Base-by-base conservation (phyloP, 495 filamentous ascomycete species). In the Hypoxylon lenormandii region DNA sequence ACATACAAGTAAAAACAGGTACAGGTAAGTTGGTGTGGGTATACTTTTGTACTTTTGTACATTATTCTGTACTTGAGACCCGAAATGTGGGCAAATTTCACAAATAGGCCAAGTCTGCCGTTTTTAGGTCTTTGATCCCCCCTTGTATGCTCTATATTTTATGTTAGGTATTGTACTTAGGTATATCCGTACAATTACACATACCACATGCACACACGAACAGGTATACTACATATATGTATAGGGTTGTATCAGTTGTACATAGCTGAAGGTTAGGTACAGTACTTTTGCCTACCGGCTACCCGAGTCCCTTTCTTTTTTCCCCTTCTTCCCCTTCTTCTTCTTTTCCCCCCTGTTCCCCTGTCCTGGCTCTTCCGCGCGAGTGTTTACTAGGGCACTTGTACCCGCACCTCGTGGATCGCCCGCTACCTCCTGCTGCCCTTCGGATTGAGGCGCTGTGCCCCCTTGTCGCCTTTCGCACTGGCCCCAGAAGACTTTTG, bases 61-160 rank as follows among this genome's bases (percentile, higher is more conserved):
- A n/a, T 19, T n/a, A 16, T 2, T 42, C 12, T 47, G 26, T 50
- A 48, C 13, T 0, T 45, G 5, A 40, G 19, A 26, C 12, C 16
- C 38, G 36, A 37, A 66, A 66, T 70, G 49, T 30, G 67, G 67
- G 67, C 61, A 66, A 70, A 70, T 60, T 70, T 59, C 19, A 1
- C 49, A 37, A 48, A 21, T n/a, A 19, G 19, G 46, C 21, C 28
- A 53, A 48, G 46, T 48, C 46, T 10, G 22, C 46, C 46, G 21
- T 15, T 21, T 30, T 19, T 28, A 26, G 22, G 46, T 12, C 30
- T 33, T 33, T 11, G 30, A 7, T 33, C 30, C 30, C 30, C 30
- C 6, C 3, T 33, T 46, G 11, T 56, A 26, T n/a, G n/a, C n/a
- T n/a, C n/a, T n/a, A n/a, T n/a, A n/a, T n/a, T n/a, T n/a, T n/a